These are phyloP conservation scores for Pascua guehoae DNA, from an alignment of 1,284 basidiomycete species.

Conservation along the genomic window DNA sequence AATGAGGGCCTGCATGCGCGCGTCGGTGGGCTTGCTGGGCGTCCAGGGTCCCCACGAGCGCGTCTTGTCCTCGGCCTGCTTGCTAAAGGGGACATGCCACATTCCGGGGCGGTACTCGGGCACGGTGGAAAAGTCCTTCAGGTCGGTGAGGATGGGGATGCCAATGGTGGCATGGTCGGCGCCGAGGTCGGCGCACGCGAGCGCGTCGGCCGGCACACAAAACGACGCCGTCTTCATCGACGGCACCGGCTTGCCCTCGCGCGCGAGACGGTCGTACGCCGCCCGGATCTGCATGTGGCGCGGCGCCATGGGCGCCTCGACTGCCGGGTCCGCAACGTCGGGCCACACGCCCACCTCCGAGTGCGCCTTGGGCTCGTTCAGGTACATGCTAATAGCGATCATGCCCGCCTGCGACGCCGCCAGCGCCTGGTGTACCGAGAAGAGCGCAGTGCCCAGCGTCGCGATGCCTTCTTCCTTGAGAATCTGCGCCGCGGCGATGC, in stretches of 20 bases:
- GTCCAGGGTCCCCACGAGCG: slow-evolving; percentile 11
- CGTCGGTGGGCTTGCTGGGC: slow-evolving; percentile 12
- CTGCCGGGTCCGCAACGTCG: slow-evolving; percentile 22
- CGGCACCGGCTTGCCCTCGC: slow-evolving; percentile 26
- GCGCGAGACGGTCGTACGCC: slow-evolving; percentile 25
- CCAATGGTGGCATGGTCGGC: slow-evolving; percentile 26
- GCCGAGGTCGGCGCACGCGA: slow-evolving; percentile 23
- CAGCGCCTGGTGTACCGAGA: slow-evolving; percentile 35
- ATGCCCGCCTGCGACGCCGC: slow-evolving; percentile 39
- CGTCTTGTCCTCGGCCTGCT: slow-evolving; percentile 6
- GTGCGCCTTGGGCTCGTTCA: slow-evolving; percentile 27
- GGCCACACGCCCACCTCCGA: slow-evolving; percentile 19
- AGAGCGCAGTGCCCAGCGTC: slow-evolving; percentile 38
- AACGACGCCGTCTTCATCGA: slow-evolving; percentile 37
- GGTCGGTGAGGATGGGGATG: slow-evolving; percentile 16
- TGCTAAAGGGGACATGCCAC: slow-evolving; percentile 11
- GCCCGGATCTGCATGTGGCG: slow-evolving; percentile 35
- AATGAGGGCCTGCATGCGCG: slow-evolving; percentile 8
- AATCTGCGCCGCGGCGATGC: slow-evolving; percentile 29
- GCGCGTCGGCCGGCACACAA: slow-evolving; percentile 11
- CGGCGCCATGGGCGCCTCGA: slow-evolving; percentile 22
- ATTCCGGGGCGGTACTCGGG: slow-evolving; percentile 15
- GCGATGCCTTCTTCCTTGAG: slow-evolving; percentile 32
- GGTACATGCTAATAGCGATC: slow-evolving; percentile 39
- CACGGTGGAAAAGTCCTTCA: slow-evolving; percentile 6